Evolutionary conservation across 495 filamentous ascomycete species (phyloP).

Genomic region (Tuber aestivum): DNA sequence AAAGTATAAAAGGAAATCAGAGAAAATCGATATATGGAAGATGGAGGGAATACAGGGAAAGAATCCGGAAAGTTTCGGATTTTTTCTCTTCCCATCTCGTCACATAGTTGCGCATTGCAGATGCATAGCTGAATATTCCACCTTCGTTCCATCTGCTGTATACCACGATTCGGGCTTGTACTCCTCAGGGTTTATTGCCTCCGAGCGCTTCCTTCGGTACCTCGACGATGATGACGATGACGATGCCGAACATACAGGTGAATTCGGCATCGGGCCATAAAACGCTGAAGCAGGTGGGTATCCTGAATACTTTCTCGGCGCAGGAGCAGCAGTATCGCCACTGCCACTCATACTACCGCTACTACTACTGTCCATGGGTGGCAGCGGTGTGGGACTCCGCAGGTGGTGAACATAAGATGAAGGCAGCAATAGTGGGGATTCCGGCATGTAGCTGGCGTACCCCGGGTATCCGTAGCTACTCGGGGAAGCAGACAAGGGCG

Average conservation of each 20-base stretch:
- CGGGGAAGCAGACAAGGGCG: slow-evolving; percentile 7
- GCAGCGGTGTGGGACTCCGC: background rate
- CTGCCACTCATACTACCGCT: background rate
- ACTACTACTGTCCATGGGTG: background rate
- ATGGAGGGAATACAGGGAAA: background rate
- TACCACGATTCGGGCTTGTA: slow-evolving; percentile 38
- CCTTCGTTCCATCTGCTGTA: slow-evolving; percentile 37
- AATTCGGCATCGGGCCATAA: slow-evolving; percentile 29
- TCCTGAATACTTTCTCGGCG: slow-evolving; percentile 33
- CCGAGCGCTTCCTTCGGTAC: slow-evolving; percentile 20
- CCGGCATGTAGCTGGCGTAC: background rate
- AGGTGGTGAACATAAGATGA: slow-evolving; percentile 8
- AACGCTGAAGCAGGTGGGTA: slow-evolving; percentile 39
- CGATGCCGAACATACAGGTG: slow-evolving; percentile 7
- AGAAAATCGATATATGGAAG: background rate
- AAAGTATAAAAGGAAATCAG: background rate
- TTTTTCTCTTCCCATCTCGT: background rate
- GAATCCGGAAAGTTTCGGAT: background rate
- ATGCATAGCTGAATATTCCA: slow-evolving; percentile 41
- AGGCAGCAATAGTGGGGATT: background rate
- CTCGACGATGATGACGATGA: slow-evolving; percentile 17
- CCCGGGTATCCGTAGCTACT: slow-evolving; percentile 11
- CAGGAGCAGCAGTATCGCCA: background rate
- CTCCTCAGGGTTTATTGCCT: slow-evolving; percentile 28
- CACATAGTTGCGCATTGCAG: slow-evolving; percentile 41